Conservation (phyloP, 2,329 filamentous ascomycete genomes). For the Rutstroemia sp. region DNA sequence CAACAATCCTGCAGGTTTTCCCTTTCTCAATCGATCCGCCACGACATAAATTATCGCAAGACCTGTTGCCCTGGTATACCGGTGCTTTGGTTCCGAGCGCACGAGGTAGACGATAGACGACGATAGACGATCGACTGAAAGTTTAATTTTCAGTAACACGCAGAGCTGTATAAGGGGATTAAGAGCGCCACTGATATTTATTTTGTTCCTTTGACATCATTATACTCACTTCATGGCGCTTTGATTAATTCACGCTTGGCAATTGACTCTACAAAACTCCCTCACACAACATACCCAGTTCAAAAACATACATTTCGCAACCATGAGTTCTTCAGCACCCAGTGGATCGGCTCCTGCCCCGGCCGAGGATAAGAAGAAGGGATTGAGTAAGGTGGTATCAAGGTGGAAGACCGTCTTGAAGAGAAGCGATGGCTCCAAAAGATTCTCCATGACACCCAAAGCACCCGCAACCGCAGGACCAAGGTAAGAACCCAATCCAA, state of each 20-base stretch:
- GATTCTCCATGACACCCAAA: slow-evolving; percentile 18
- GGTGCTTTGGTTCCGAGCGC: slow-evolving; percentile 9
- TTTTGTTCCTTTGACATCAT: background rate
- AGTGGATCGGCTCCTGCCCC: slow-evolving; percentile 13
- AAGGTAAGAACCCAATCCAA: slow-evolving; percentile 14
- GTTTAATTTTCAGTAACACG: slow-evolving; percentile 1
- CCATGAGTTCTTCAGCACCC: slow-evolving; percentile 21
- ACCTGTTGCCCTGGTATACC: background rate
- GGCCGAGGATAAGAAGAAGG: slow-evolving; percentile 20
- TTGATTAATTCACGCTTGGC: background rate
- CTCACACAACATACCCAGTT: background rate
- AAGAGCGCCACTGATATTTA: background rate
- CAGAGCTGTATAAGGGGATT: slow-evolving; percentile 1
- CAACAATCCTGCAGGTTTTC: background rate
- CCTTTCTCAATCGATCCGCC: background rate
- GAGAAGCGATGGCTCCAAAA: slow-evolving; percentile 22
- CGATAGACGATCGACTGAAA: slow-evolving; percentile 2
- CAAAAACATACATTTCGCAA: slow-evolving; percentile 2
- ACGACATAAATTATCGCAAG: slow-evolving; percentile 2
- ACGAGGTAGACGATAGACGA: background rate
- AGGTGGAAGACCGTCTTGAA: slow-evolving; percentile 27
- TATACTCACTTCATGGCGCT: background rate
- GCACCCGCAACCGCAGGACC: slow-evolving; percentile 11
- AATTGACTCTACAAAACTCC: too few relatives aligned
- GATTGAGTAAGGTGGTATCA: slow-evolving; percentile 20